Percentiles rank a stretch among this genome's conserved stretches.
Evolutionary conservation across 148 eudicot species (phyloP).

Genomic region (Linanthus parryae): DNA sequence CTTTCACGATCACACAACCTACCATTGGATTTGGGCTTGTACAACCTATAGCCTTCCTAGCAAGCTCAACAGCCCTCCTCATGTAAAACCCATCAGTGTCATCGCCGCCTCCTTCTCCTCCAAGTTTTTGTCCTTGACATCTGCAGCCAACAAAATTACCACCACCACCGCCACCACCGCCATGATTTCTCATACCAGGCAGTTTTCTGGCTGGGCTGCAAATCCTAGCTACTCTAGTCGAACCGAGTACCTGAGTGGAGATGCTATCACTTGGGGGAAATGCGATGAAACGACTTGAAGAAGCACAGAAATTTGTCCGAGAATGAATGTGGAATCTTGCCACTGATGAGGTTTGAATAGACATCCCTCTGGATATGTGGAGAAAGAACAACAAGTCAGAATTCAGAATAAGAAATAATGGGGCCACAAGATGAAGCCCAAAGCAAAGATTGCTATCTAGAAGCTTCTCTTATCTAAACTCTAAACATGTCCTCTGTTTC

Average conservation of each 20-base stretch:
- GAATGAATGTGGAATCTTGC: slow-evolving; percentile 11
- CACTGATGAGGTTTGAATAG: slow-evolving; percentile 18
- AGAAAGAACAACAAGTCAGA: not conserved
- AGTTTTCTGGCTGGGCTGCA: slow-evolving; percentile 22
- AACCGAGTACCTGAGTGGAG: not conserved
- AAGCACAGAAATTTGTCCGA: not conserved
- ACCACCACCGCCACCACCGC: slow-evolving; percentile 23
- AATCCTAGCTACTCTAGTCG: slow-evolving; percentile 28
- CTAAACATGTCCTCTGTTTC: too few species aligned
- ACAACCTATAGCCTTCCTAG: slow-evolving; percentile 68
- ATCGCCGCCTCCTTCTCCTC: slow-evolving; percentile 21
- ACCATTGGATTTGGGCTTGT: slow-evolving; percentile 99
- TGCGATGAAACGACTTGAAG: slow-evolving; percentile 3
- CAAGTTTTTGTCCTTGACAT: too few species aligned
- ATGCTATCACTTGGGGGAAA: not conserved
- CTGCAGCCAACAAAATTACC: too few species aligned
- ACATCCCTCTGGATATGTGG: slow-evolving; percentile 7
- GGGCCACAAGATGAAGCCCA: too few species aligned
- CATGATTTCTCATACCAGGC: slow-evolving; percentile 14
- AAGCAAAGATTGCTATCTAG: too few species aligned
- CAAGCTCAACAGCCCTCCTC: slow-evolving; percentile 75
- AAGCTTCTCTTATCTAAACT: too few species aligned
- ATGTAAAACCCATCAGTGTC: slow-evolving; percentile 61
- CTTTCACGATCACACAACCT: slow-evolving; percentile 87
- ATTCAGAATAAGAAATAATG: too few species aligned